Evolutionary conservation across 176 grass and related monocot genomes (phyloP), one percentile per base, ranked within the genome.

Genomic region (Carex scoparia): DNA sequence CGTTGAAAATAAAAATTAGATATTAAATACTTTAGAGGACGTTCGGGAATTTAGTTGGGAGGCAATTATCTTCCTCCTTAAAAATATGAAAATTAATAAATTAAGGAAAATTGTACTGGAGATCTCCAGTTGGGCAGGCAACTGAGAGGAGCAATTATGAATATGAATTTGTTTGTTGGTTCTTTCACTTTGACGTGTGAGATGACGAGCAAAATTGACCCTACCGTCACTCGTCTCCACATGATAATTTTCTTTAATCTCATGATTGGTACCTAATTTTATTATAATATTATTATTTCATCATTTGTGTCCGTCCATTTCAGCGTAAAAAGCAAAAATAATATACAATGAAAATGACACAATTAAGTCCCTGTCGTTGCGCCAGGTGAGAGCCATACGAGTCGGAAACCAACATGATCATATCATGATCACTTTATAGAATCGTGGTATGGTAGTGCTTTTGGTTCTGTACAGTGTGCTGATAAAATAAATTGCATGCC

Each of bases 231-330:
- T 68, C 81, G 31, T 80, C 64, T 81, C 59, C 32, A 4, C 10
- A 87, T 13, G 86, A 87, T 87, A 87, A 87, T 40, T 75, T 87
- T 76, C 7, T 87, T 87, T 87, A 87, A 75, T 65, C 62, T 28
- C 63, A 81, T 87, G 58, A 87, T 87, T 66, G 61, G 16, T 65
- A 79, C 81, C 81, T 61, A 53, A 65, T 67, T 83, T 48, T 65
- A 79, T n/a, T 10, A 35, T 23, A 30, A 27, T 61, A 35, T 55
- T 14, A 35, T 55, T 14, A 27, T 40, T 75, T 73, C 13, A 63
- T 73, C 14, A 14, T 63, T 82, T 55, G 38, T 66, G 73, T 40
- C 38, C 65, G 65, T 72, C 83, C 62, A 68, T 69, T 83, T 66
- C 58, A 65, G 3, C 13, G 1, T 67, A 5, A 69, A 65, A 83